These are phyloP conservation scores for Neurospora sp. DNA, from an alignment of 495 filamentous ascomycete genomes.

Conservation along the genomic window DNA sequence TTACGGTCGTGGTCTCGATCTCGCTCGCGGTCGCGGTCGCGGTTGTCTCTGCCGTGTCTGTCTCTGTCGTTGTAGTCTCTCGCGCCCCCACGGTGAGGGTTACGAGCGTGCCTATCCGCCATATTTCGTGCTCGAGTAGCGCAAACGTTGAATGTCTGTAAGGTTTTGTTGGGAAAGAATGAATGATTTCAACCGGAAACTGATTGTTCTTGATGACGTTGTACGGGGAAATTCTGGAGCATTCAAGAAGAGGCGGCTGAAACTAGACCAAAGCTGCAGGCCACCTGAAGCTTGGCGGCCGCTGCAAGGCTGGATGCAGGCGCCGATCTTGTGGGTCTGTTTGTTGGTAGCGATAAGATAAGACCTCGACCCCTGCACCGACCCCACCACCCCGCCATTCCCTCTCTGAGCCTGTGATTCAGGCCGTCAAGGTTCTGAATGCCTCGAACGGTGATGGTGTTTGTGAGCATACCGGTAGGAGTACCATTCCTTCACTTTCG, in stretches of 20 bases:
- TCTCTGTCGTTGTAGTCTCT: constrained; percentile 17
- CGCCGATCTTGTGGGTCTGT: neutral
- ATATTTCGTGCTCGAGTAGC: neutral
- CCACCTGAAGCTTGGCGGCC: neutral
- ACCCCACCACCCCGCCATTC: neutral
- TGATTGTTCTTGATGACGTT: neutral
- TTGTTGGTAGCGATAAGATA: neutral
- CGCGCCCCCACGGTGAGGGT: neutral
- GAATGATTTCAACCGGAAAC: neutral
- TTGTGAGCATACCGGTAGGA: no score
- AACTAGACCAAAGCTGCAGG: neutral
- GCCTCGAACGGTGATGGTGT: neutral
- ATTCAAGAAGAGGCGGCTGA: neutral
- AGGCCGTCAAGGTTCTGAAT: neutral
- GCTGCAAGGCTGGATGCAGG: neutral
- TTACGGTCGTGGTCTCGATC: constrained; percentile 23
- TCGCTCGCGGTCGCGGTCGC: constrained; percentile 19
- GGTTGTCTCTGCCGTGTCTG: constrained; percentile 19
- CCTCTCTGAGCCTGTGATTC: neutral
- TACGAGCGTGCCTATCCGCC: neutral
- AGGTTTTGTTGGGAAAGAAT: neutral
- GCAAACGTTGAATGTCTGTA: neutral
- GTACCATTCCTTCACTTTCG: no score
- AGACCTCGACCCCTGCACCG: neutral
- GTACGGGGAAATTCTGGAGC: neutral